Base-by-base conservation (phyloP, 371 early-diverging fungal species). In the Zychaea mexicana region DNA sequence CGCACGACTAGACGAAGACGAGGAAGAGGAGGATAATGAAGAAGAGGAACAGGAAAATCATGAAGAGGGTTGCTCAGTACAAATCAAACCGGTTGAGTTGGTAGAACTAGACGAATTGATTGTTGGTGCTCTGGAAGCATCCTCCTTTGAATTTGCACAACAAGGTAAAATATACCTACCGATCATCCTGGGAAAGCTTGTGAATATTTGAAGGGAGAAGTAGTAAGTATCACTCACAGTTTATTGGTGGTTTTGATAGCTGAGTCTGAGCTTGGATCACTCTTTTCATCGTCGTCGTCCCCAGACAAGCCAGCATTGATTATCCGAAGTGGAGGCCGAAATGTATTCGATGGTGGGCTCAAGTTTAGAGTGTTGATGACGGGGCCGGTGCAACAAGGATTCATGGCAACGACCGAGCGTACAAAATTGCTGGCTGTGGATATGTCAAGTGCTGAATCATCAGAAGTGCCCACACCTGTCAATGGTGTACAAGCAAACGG, bases 371-470 rank as follows among this genome's bases (percentile, higher is more conserved):
- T 87, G 2, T 68, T 92, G 45, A 87, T 85, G 85, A 79, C 83
- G 49, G 82, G 77, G 60, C 89, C 92, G 2, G 90, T 91, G 0
- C 74, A 87, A 32, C 92, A 92, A 68, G 91, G 92, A 0, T 76
- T 79, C 55, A 73, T 90, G 30, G 15, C 63, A 19, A 66, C 77
- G 1, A 60, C 69, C 15, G 77, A 74, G 17, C 61, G 64, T 17
- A 81, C 81, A 0, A 69, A 68, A 45, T 33, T 81, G 0, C 64
- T 76, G 8, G 66, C 60, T 12, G 67, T 78, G 1, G 78, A 78
- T 58, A 59, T 65, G 55, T 45, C 59, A 2, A 27, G 19, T 7
- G 17, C 57, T n/a, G 62, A 47, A 10, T 63, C 73, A 19, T 61
- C 60, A 9, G 66, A 67, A n/a, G 80, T 82, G 12, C 58, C 64